Percentiles rank a stretch among this genome's conserved stretches.
These are phyloP conservation scores for Aureobasidium sp. DNA, from an alignment of 2,329 filamentous ascomycete species.

Conservation along the genomic window DNA sequence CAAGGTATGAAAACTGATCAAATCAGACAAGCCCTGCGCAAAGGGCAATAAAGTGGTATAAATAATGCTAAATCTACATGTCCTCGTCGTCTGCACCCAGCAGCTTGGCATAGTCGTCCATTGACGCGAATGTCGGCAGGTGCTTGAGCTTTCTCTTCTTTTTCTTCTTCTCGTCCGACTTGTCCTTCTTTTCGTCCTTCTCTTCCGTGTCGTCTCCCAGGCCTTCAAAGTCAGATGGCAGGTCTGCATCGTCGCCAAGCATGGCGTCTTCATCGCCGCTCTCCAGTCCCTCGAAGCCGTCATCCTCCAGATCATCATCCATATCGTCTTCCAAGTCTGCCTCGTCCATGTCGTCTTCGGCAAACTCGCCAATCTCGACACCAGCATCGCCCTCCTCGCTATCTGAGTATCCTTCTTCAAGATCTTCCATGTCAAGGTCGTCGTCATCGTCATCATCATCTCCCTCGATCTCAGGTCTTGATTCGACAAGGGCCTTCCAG, in stretches of 20 bases:
- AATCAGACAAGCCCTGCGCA: not conserved
- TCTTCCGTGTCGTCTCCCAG: conserved; percentile 38
- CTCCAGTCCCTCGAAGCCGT: conserved; percentile 43
- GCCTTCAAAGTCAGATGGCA: conserved; percentile 49
- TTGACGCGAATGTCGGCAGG: conserved; percentile 86
- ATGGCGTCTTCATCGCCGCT: conserved; percentile 36
- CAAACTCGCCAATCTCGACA: conserved; percentile 55
- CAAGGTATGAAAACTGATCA: not conserved
- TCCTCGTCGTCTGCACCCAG: conserved; percentile 19
- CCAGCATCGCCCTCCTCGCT: conserved; percentile 35
- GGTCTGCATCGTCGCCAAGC: conserved; percentile 43
- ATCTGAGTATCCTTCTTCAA: conserved; percentile 31
- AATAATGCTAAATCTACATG: conserved; percentile 5
- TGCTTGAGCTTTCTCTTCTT: conserved; percentile 81
- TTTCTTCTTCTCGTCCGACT: conserved; percentile 43
- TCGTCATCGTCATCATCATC: conserved; percentile 55
- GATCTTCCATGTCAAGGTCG: conserved; percentile 47
- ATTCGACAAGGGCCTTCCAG: conserved; percentile 83
- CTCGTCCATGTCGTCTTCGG: conserved; percentile 43
- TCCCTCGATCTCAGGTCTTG: conserved; percentile 68
- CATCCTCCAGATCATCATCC: conserved; percentile 46
- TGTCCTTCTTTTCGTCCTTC: conserved; percentile 33
- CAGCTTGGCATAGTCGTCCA: conserved; percentile 80
- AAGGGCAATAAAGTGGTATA: not conserved
- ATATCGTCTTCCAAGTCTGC: conserved; percentile 46